Base-by-base conservation (phyloP, 2,329 filamentous ascomycete species). In the Fusarium pseudocircinatum region DNA sequence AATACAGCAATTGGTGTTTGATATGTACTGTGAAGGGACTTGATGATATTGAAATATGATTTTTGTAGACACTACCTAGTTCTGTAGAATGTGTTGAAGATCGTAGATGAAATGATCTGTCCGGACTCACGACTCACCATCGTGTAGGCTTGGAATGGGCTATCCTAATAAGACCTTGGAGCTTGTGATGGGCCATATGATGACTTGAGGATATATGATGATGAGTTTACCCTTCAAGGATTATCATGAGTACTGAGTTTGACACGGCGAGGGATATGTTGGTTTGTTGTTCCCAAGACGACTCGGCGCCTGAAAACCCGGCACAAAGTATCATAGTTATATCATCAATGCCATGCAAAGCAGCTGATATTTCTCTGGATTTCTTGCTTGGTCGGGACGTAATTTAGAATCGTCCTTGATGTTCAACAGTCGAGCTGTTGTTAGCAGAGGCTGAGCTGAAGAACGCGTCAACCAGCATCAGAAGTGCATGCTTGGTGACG, bases 391-490 rank as follows among this genome's bases (percentile, higher is more conserved):
- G 26, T 0, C 18, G 20, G 5, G 2, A 1, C 4, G 18, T 7
- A 14, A 36, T 22, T 11, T 30, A 26, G 13, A 5, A 4, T 22
- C 14, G 9, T 10, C 2, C 8, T 36, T 18, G n/a, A 24, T 34
- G 20, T 28, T 28, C 18, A 28, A 15, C 15, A 22, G 34, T 18
- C 18, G 36, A 30, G 15, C 9, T 30, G 15, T 46, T 30, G 15
- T 40, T 42, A 12, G 7, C n/a, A n/a, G 59, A 26, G 52, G 62
- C 64, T 67, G 39, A 67, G 52, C 32, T 43, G 15, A 12, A 30
- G 42, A 39, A 37, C 40, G 32, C 57, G 43, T 50, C 50, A 36
- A 42, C 37, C 28, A 12, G 20, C 37, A 37, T 49, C 39, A 24
- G 8, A 15, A 40, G 62, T 50, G 22, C 49, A n/a, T 43, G 24